These are phyloP conservation scores for Camelina sativa DNA, from an alignment of 345 rosid species.

Conservation along the genomic window DNA sequence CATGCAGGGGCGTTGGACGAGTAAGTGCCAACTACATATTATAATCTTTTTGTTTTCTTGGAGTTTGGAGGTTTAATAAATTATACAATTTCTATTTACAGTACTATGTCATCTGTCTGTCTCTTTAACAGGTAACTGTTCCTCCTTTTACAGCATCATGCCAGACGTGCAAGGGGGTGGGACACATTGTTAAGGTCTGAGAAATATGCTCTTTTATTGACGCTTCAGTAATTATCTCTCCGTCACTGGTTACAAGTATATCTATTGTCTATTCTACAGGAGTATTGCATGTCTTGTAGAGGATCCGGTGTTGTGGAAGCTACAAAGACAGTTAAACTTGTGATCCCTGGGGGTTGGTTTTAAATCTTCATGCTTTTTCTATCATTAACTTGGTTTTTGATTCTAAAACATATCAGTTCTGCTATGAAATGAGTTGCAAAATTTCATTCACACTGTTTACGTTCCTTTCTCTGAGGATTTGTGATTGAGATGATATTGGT, in stretches of 20 bases:
- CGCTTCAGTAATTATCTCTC: slow-evolving; percentile 28
- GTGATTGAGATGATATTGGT: slow-evolving; percentile 3
- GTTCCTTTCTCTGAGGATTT: slow-evolving; percentile 24
- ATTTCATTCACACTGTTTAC: slow-evolving; percentile 9
- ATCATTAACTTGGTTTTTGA: slow-evolving; percentile 19
- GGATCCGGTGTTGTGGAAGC: slow-evolving; percentile 87
- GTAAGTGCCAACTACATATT: slow-evolving; percentile 57
- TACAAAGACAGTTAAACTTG: slow-evolving; percentile 66
- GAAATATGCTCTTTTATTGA: slow-evolving; percentile 31
- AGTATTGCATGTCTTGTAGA: slow-evolving; percentile 65
- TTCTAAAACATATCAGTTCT: slow-evolving; percentile 23
- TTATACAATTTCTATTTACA: slow-evolving; percentile 22
- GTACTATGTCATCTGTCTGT: slow-evolving; percentile 30
- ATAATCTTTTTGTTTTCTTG: slow-evolving; percentile 16
- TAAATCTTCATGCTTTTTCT: slow-evolving; percentile 31
- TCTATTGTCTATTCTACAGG: slow-evolving; percentile 50
- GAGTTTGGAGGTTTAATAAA: slow-evolving; percentile 19
- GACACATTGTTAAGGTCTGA: slow-evolving; percentile 71
- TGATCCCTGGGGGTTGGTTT: slow-evolving; percentile 76
- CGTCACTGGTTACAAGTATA: slow-evolving; percentile 16
- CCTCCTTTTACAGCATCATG: slow-evolving; percentile 94
- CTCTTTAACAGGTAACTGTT: slow-evolving; percentile 68
- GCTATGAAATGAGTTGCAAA: slow-evolving; percentile 22
- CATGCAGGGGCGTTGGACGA: slow-evolving; percentile 84
- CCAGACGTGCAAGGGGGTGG: slow-evolving; percentile 73